Evolutionary conservation across 495 filamentous ascomycete genomes (phyloP).

Genomic region (Aspergillus cristatus): DNA sequence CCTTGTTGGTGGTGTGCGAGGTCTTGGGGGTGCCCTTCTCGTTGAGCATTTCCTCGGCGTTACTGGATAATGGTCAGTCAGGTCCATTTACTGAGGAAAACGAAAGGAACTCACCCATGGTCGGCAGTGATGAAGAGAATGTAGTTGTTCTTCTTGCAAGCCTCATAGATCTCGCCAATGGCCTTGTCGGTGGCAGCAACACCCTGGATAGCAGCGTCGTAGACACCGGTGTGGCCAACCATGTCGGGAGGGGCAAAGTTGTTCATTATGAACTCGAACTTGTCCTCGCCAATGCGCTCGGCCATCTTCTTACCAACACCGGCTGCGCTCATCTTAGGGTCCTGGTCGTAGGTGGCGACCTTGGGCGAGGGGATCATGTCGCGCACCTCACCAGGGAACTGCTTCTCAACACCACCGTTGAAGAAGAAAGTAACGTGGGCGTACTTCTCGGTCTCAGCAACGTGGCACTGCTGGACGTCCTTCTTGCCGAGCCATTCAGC

Average conservation of each 20-base stretch:
- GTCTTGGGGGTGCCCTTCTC: conserved; percentile 93
- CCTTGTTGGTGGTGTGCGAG: conserved; percentile 93
- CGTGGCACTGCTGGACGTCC: conserved; percentile 80
- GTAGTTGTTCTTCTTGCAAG: conserved; percentile 86
- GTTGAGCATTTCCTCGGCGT: conserved; percentile 98
- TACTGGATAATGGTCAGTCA: conserved; percentile 36
- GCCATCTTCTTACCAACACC: conserved; percentile 78
- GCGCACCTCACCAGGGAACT: conserved; percentile 81
- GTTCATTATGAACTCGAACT: conserved; percentile 97
- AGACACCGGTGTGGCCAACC: conserved; percentile 98
- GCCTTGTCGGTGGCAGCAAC: conserved; percentile 81
- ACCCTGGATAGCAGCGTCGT: conserved; percentile 86
- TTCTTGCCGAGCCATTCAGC: conserved; percentile 92
- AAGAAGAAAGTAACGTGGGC: conserved; percentile 99
- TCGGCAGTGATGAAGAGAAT: conserved; percentile 90
- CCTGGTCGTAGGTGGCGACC: conserved; percentile 92
- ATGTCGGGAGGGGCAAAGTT: conserved; percentile 99
- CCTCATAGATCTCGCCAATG: conserved; percentile 84
- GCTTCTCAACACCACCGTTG: conserved; percentile 97
- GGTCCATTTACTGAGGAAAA: background rate
- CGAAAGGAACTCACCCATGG: conserved; percentile 60
- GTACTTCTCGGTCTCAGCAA: conserved; percentile 98
- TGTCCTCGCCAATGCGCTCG: conserved; percentile 68
- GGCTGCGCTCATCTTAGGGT: conserved; percentile 93
- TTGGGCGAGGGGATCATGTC: conserved; percentile 63